phyloP scores from a whole-genome alignment of 2,329 filamentous ascomycete species.

The Calonectria montana region DNA sequence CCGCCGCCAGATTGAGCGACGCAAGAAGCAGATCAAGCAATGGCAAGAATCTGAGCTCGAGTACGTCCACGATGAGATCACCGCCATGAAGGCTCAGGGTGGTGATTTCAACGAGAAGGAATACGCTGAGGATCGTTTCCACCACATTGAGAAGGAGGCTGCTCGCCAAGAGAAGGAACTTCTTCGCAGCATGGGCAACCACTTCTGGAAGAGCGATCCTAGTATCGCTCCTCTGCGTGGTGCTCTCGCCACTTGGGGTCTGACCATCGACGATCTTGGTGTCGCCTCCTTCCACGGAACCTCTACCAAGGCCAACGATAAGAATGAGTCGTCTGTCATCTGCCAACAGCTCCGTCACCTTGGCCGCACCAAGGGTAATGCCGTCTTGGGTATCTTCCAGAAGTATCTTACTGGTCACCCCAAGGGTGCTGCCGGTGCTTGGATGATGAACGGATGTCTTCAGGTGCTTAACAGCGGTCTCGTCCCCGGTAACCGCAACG shows the following conservation, averaged over 20 bases:
- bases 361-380: slow-evolving; percentile 95
- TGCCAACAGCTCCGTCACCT: slow-evolving; percentile 97
- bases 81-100: slow-evolving; percentile 87
- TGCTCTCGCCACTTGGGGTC: slow-evolving; percentile 96
- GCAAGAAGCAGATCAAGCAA: slow-evolving; percentile 92
- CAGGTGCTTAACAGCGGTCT: slow-evolving; percentile 95
- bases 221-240: slow-evolving; percentile 95
- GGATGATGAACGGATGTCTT: slow-evolving; percentile 99
- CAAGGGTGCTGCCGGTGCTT: slow-evolving; percentile 98
- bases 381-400: slow-evolving; percentile 96
- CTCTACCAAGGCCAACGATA: slow-evolving; percentile 98
- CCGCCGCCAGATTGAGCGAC: slow-evolving; percentile 91
- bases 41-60: slow-evolving; percentile 97
- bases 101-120: slow-evolving; percentile 82
- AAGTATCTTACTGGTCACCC: slow-evolving; percentile 99
- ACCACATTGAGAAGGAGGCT: slow-evolving; percentile 88
- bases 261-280: slow-evolving; percentile 94
- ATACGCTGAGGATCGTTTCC: slow-evolving; percentile 85
- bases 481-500: slow-evolving; percentile 96
- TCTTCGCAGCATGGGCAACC: slow-evolving; percentile 92
- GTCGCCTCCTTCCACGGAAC: slow-evolving; percentile 99
- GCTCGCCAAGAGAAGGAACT: slow-evolving; percentile 93
- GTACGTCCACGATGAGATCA: slow-evolving; percentile 91
- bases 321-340: slow-evolving; percentile 98
- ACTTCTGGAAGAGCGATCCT: slow-evolving; percentile 97